These are phyloP conservation scores for Stylonectria norvegica DNA, from an alignment of 2,329 filamentous ascomycete species.

Conservation along the genomic window DNA sequence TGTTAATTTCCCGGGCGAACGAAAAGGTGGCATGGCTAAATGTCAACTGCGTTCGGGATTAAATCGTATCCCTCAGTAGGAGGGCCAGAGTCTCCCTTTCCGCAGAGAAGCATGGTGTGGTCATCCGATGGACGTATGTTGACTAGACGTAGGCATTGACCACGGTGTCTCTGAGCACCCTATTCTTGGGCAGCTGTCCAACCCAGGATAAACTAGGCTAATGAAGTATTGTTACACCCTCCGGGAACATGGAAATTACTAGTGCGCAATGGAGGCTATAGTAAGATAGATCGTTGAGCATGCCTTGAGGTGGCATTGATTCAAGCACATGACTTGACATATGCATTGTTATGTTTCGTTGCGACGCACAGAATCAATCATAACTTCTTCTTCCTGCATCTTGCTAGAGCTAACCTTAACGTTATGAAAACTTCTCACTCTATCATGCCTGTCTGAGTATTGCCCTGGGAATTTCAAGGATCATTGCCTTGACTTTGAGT, in stretches of 20 bases:
- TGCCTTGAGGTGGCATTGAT: background rate
- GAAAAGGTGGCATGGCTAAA: background rate
- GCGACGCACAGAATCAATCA: background rate
- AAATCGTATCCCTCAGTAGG: background rate
- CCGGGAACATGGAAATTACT: background rate
- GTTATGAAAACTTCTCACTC: background rate
- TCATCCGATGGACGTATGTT: background rate
- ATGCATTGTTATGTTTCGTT: background rate
- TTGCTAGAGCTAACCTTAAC: background rate
- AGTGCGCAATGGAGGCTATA: background rate
- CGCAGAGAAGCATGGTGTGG: background rate
- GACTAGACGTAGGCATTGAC: background rate
- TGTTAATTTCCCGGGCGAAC: background rate
- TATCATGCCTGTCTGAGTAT: background rate
- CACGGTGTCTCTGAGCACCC: background rate
- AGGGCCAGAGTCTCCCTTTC: background rate
- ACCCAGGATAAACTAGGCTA: background rate
- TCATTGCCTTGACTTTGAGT: background rate
- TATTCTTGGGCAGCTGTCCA: background rate
- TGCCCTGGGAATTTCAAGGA: background rate
- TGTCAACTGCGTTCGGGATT: background rate
- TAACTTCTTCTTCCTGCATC: background rate
- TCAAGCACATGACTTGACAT: background rate
- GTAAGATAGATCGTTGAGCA: background rate
- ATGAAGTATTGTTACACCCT: background rate